phyloP scores from a whole-genome alignment of 2,329 filamentous ascomycete species.

The Aspergillus latus region DNA sequence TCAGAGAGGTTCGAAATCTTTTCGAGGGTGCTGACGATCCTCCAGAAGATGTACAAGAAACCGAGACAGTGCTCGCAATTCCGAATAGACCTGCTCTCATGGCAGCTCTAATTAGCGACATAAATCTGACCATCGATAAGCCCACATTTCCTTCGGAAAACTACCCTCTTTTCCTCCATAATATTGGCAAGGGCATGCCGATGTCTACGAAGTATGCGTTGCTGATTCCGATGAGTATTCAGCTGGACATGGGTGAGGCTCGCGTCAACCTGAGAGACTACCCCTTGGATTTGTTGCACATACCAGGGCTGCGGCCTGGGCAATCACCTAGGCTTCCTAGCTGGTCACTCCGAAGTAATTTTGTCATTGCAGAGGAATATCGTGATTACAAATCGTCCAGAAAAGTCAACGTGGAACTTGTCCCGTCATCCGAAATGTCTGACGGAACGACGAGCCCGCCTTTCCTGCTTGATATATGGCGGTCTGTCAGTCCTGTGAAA shows the following conservation, averaged over 20 bases:
- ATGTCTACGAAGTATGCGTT: slow-evolving; percentile 86
- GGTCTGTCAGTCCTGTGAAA: slow-evolving; percentile 92
- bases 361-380: slow-evolving; percentile 94
- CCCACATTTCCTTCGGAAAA: slow-evolving; percentile 84
- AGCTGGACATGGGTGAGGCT: slow-evolving; percentile 86
- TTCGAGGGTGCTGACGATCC: slow-evolving; percentile 82
- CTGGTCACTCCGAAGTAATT: slow-evolving; percentile 81
- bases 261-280: slow-evolving; percentile 88
- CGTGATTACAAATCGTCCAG: slow-evolving; percentile 76
- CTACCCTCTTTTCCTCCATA: slow-evolving; percentile 78
- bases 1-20: slow-evolving; percentile 72
- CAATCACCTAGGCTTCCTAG: slow-evolving; percentile 80
- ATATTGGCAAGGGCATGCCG: slow-evolving; percentile 95
- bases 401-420: slow-evolving; percentile 77
- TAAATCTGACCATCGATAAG: slow-evolving; percentile 84
- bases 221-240: slow-evolving; percentile 83
- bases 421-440: slow-evolving; percentile 65
- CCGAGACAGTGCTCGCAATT: slow-evolving; percentile 80
- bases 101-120: slow-evolving; percentile 75
- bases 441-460: slow-evolving; percentile 60
- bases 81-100: slow-evolving; percentile 82
- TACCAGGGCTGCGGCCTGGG: slow-evolving; percentile 75
- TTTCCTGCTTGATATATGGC: slow-evolving; percentile 81
- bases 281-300: slow-evolving; percentile 85
- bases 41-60: slow-evolving; percentile 77